phyloP scores from a whole-genome alignment of 495 filamentous ascomycete species.

The Apodospora peruviana region DNA sequence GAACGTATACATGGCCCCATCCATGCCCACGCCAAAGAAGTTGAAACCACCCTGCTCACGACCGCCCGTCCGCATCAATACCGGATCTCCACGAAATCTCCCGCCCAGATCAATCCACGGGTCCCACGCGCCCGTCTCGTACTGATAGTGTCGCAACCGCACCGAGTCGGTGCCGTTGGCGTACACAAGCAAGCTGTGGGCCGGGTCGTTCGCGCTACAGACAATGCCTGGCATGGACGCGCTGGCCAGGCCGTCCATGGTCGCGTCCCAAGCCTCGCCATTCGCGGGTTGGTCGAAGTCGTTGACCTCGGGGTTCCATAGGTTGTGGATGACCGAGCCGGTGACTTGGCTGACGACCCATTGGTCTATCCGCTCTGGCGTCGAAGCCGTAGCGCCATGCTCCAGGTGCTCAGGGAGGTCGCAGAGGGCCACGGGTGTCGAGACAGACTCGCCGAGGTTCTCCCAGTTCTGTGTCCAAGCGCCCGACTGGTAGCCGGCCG shows the following conservation, averaged over 20 bases:
- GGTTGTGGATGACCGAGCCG: background rate
- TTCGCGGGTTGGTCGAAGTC: background rate
- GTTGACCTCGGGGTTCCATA: background rate
- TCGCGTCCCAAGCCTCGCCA: background rate
- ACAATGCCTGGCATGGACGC: background rate
- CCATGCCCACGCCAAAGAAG: background rate
- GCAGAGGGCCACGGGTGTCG: background rate
- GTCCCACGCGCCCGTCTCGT: background rate
- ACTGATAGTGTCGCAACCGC: background rate
- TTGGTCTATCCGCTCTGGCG: slow-evolving; percentile 5
- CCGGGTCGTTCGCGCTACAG: background rate
- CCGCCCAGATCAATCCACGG: background rate
- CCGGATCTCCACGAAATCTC: background rate
- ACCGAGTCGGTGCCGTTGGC: background rate
- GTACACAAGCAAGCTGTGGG: background rate
- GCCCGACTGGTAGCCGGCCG: background rate
- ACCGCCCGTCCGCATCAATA: background rate
- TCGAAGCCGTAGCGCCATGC: background rate
- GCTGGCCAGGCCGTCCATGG: background rate
- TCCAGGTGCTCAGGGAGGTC: slow-evolving; percentile 1
- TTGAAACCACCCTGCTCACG: background rate
- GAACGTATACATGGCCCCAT: background rate
- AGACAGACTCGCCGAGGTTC: slow-evolving; percentile 2
- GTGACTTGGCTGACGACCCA: slow-evolving; percentile 1
- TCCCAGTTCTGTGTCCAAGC: background rate